Evolutionary conservation across 2,329 filamentous ascomycete genomes (phyloP), one percentile per base, ranked within the genome.

Genomic region (Talaromyces islandicus): DNA sequence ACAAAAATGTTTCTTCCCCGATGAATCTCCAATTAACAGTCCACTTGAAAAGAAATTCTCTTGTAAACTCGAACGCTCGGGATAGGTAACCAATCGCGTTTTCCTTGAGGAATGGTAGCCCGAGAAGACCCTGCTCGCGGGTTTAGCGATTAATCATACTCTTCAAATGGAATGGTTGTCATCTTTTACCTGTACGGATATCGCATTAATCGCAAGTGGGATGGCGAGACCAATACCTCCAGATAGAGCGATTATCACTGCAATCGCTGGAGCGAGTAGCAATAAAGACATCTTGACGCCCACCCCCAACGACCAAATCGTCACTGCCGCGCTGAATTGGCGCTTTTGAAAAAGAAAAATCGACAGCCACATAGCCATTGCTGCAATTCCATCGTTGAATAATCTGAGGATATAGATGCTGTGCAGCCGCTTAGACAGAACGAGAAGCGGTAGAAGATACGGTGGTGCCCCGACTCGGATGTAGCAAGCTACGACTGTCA

Each of bases 11-110:
- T 7, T 89, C 84, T 75, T 97, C 92, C 17, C 89, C 88, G n/a
- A 97, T 77, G 72, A 97, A 97, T 58, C 92, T 87, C 94, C 94
- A 99, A 75, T 99, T 99, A 66, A 99, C 94, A 0, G 94, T 99
- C 94, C 94, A 99, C 76, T 93, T 92, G 81, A 93, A 97, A 68
- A 96, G 82, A 77, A 99, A 99, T 67, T 91, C 86, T 58, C 94
- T 84, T 53, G 90, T 92, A 61, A 99, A 83, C 77, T 99, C 92
- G 71, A 99, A 99, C 0, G 94, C 92, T 64, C 89, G 83, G 53
- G 85, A 83, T 19, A 95, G 71, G 72, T 99, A 99, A 29, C 88
- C 90, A 61, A 76, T 74, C 21, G 86, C 75, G 66, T 91, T 88
- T 46, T 78, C 78, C 56, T 77, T 69, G 10, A 81, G 72, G 75